Base-by-base conservation (phyloP, 2,329 filamentous ascomycete species). In the Periglandula ipomoeae region DNA sequence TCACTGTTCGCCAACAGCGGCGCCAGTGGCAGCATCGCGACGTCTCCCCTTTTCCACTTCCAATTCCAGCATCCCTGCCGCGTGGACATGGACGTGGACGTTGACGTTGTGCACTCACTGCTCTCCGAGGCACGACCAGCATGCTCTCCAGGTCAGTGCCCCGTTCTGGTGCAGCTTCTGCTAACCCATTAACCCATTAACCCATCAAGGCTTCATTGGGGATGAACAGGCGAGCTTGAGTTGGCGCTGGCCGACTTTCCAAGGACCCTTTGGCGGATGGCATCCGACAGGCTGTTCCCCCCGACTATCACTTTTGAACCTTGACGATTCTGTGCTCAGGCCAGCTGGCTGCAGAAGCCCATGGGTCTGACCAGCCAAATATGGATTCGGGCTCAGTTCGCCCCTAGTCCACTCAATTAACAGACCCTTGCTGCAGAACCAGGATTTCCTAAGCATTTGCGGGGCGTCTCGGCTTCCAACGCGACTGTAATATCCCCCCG, bases 381-480 rank as follows among this genome's bases (percentile, higher is more conserved):
- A n/a, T n/a, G n/a, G n/a, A n/a, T n/a, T n/a, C n/a, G n/a, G n/a
- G n/a, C n/a, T n/a, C 19, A 1, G 24, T 27, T 15, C 23, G 10
- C 17, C 15, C 13, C 37, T 17, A 42, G 13, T 11, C 35, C 35
- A 24, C 22, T 13, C 27, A 23, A 32, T 19, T 20, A 23, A n/a
- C 35, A 11, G 22, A 46, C 34, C 44, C 44, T 32, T 34, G 35
- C 35, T 23, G 3, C 44, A 38, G 19, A 17, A 23, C 35, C 44
- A 32, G 35, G 24, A 32, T 46, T 8, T n/a, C 32, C 17, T 7
- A 17, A 20, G 19, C 24, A 23, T 40, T 30, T 40, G 17, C 30
- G 46, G 46, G n/a, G 17, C 20, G 20, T 47, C 37, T 37, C 15
- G n/a, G 38, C 38, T 32, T 47, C 30, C 13, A 40, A 35, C 38